Base-by-base conservation (phyloP, 768 basidiomycete species). In the Tulasnella sp. region DNA sequence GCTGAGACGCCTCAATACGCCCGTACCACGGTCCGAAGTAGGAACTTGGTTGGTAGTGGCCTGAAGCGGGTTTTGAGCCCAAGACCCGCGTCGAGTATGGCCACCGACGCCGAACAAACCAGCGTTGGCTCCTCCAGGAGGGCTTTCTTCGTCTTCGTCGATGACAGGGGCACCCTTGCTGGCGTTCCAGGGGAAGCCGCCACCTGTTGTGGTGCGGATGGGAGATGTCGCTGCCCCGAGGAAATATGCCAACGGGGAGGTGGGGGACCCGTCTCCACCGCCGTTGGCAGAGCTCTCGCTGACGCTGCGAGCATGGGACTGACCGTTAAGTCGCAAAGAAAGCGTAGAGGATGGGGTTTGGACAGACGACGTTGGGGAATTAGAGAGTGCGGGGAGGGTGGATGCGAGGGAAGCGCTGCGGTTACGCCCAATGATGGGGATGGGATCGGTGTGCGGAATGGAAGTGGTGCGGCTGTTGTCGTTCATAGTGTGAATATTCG, bases 171-270 rank as follows among this genome's bases (percentile, higher is more conserved):
- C 42, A 18, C 20, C 15, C 26, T 70, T 70, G 77, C 40, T 46
- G 37, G 44, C 42, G 44, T 29, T 48, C 40, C 71, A 73, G 42
- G 44, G 46, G 74, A n/a, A 39, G 39, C 75, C 75, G 5, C 7
- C 26, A 15, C 67, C 77, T 73, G 18, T 29, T 39, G 42, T 70
- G 77, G 37, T 37, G 37, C 46, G 39, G 40, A 73, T 16, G 39
- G 61, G 42, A 2, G 77, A 70, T 29, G 77, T 70, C 29, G 77
- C 77, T 23, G 69, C 77, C 20, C 77, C 71, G 29, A 77, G 46
- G 71, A 77, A 77, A 73, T 77, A 77, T 15, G 77, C 69, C 40
- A 77, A 40, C 20, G 77, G 77, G 15, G 77, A 77, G 40, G 77
- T 77, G 5, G 77, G 77, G 48, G 77, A 77, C 37, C 46, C 67